Base-by-base conservation (phyloP, 306 rosid species). In the Nissolia schottii region DNA sequence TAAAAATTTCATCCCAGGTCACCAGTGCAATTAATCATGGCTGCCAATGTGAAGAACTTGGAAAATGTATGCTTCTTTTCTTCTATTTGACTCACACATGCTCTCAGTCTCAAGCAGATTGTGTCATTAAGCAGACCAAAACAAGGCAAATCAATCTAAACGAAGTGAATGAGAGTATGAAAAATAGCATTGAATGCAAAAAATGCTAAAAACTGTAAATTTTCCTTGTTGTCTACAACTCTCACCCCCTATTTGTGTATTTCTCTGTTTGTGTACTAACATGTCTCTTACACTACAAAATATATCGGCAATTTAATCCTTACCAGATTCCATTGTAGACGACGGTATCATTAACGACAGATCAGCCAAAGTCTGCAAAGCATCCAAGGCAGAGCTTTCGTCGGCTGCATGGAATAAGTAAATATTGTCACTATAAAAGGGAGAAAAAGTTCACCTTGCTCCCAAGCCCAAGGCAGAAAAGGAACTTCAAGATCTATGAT, bases 321-420 rank as follows among this genome's bases (percentile, higher is more conserved):
- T 71, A 91, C 98, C 98, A 63, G 92, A 82, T 82, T 89, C 86
- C 84, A 65, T 66, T 14, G 86, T 55, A 64, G 92, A 83, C 18
- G 48, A 51, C 10, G 96, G 98, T 84, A 87, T 87, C 96, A 85
- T 82, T 63, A 86, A 76, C 67, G 97, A 91, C 58, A 91, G 77
- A 82, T 91, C 90, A 58, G 97, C 98, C 88, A 94, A 79, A 56
- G 89, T 84, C 57, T 86, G 92, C 83, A 94, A 73, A 61, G 97
- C 97, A 91, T 91, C 82, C 80, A 94, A 82, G 43, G 79, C 84
- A 53, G 86, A 34, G 66, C 81, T 85, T 77, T 82, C 86, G 80
- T 87, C 98, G 89, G 73, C 70, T 55, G 19, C 32, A 78, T 38
- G 46, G 71, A 71, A 62, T 18, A 63, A 74, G 51, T 15, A 32